Percentiles rank a stretch among this genome's conserved stretches.
Conservation (phyloP, 129 eudicot genomes). For the Artemisia tridentata region DNA sequence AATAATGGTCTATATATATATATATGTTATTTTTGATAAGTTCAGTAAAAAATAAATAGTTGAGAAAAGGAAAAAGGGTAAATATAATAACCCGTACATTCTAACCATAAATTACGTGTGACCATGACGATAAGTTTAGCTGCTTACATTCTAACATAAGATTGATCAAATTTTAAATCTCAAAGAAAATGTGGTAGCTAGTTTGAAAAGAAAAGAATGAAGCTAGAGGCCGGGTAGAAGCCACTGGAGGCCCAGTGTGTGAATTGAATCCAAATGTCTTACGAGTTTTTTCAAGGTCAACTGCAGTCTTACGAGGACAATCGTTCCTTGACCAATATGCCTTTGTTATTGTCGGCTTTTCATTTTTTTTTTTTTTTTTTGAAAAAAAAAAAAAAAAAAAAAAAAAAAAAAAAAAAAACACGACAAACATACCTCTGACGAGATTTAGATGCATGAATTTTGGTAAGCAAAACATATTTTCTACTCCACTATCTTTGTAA, state of each 20-base stretch:
- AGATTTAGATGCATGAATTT: background rate
- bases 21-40: no score
- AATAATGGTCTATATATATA: no score
- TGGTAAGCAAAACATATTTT: no score
- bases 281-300: slow-evolving; percentile 1
- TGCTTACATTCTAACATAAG: no score
- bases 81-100: no score
- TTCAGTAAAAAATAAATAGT: no score
- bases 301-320: slow-evolving; percentile 20
- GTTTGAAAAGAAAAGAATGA: background rate
- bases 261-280: background rate
- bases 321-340: slow-evolving; percentile 6
- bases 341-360: background rate
- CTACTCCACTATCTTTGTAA: no score
- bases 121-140: no score
- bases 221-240: background rate
- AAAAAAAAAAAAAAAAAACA: background rate
- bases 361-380: no score
- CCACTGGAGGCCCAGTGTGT: slow-evolving; percentile 8
- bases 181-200: background rate
- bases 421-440: background rate
- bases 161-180: background rate
- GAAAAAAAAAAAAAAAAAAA: background rate
- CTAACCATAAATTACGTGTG: no score
- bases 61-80: no score